A percentile compares a stretch with the other conserved stretches of the same genome.
phyloP scores from a whole-genome alignment of 306 rosid genomes.

The Crataegus laevigata region DNA sequence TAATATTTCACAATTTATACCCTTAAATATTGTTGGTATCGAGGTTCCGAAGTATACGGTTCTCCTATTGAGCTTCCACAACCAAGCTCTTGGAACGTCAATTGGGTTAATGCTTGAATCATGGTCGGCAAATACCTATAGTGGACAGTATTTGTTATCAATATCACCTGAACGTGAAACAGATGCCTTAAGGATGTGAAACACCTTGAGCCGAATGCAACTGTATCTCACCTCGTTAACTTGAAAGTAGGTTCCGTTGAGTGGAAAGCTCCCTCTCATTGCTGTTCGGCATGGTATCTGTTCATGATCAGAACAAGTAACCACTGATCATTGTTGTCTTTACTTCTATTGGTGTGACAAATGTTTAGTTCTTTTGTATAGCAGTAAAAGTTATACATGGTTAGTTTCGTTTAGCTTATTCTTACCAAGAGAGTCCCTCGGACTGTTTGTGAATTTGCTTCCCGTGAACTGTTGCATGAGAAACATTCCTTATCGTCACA shows the following conservation, averaged over 20 bases:
- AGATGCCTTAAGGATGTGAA: conserved; percentile 7
- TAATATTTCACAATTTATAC: conserved; percentile 26
- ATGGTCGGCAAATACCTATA: conserved; percentile 45
- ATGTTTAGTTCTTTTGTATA: neutral
- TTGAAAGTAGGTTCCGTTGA: conserved; percentile 93
- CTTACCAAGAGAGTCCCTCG: conserved; percentile 88
- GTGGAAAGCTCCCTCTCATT: conserved; percentile 90
- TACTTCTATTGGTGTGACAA: neutral
- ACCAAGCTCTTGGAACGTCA: conserved; percentile 40
- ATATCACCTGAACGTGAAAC: conserved; percentile 14
- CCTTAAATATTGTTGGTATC: conserved; percentile 56
- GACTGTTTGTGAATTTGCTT: conserved; percentile 66
- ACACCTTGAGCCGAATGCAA: neutral
- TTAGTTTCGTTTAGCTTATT: conserved; percentile 16
- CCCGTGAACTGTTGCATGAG: conserved; percentile 77
- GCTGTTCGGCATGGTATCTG: conserved; percentile 97
- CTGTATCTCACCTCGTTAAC: conserved; percentile 71
- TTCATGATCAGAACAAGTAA: conserved; percentile 24
- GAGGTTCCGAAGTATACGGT: conserved; percentile 55
- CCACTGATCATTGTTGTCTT: neutral
- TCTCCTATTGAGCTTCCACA: conserved; percentile 46
- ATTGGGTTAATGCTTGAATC: conserved; percentile 46
- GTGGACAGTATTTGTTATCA: neutral
- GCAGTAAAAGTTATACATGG: neutral
- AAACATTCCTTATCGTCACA: conserved; percentile 74